Percentiles rank a stretch among this genome's conserved stretches.
These are phyloP conservation scores for Ceratocystis colombiana DNA, from an alignment of 2,329 filamentous ascomycete species.

Conservation along the genomic window DNA sequence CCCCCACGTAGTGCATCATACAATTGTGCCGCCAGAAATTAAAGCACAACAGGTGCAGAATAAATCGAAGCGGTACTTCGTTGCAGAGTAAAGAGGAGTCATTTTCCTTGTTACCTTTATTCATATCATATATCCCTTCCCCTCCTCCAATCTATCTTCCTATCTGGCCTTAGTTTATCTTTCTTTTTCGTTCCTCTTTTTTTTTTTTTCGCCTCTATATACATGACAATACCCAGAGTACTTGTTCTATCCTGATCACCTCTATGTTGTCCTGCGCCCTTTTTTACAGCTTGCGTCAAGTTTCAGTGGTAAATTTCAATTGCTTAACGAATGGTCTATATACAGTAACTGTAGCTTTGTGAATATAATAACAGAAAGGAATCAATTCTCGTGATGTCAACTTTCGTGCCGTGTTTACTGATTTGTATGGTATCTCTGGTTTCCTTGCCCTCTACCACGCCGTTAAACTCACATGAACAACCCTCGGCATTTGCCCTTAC, in stretches of 20 bases:
- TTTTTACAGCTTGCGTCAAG: background rate
- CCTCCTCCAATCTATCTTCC: background rate
- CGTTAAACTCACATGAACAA: too few species aligned
- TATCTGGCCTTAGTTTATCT: background rate
- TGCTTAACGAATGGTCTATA: slow-evolving; percentile 15
- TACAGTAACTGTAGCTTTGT: slow-evolving; percentile 11
- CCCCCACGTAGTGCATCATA: slow-evolving; percentile 90
- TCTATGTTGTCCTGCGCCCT: background rate
- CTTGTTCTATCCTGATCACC: background rate
- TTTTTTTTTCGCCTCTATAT: slow-evolving; percentile 14
- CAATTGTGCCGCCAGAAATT: slow-evolving; percentile 56
- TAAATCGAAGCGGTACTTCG: slow-evolving; percentile 63
- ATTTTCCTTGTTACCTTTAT: slow-evolving; percentile 25
- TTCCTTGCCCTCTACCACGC: background rate
- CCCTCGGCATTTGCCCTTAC: background rate
- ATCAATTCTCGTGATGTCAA: too few species aligned
- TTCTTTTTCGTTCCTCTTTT: slow-evolving; percentile 21
- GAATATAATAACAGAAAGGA: background rate
- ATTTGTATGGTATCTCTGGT: background rate
- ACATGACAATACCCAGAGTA: slow-evolving; percentile 6
- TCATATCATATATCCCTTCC: background rate
- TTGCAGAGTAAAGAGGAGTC: slow-evolving; percentile 43
- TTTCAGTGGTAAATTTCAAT: slow-evolving; percentile 9
- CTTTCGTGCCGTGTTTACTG: background rate
- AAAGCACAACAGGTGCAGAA: slow-evolving; percentile 57